phyloP scores from a whole-genome alignment of 2,329 filamentous ascomycete genomes.

The Phaeosphaeria sp. region DNA sequence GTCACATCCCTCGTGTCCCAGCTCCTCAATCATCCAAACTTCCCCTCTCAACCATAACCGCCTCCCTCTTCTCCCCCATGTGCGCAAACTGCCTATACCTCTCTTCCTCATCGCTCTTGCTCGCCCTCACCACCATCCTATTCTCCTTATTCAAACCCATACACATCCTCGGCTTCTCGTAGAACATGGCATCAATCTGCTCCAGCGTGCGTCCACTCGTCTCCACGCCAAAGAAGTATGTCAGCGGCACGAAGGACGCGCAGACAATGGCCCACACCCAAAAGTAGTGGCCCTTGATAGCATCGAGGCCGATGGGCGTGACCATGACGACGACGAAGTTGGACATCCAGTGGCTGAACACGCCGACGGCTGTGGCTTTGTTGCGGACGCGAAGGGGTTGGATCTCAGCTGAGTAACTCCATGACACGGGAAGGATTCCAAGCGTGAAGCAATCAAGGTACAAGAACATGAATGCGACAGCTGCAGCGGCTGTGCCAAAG shows the following conservation, averaged over 20 bases:
- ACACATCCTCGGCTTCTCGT: constrained; percentile 35
- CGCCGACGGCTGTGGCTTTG: constrained; percentile 58
- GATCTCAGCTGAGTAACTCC: constrained; percentile 60
- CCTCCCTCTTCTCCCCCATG: constrained; percentile 11
- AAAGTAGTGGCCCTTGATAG: constrained; percentile 53
- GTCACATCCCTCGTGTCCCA: too few relatives aligned
- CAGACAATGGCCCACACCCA: constrained; percentile 61
- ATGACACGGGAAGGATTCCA: constrained; percentile 49
- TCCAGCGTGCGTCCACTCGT: constrained; percentile 34
- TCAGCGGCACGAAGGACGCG: constrained; percentile 57
- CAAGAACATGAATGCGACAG: constrained; percentile 50
- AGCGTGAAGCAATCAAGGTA: constrained; percentile 31
- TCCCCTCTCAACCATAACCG: background rate
- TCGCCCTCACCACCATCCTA: constrained; percentile 22
- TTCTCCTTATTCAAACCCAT: constrained; percentile 44
- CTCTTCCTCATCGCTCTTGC: constrained; percentile 29
- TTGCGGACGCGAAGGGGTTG: constrained; percentile 57
- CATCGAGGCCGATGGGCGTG: constrained; percentile 47
- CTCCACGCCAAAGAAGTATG: constrained; percentile 47
- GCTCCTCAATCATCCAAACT: background rate
- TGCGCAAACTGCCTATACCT: constrained; percentile 27
- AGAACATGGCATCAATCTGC: constrained; percentile 41
- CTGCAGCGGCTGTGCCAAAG: constrained; percentile 36
- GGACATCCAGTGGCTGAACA: constrained; percentile 57
- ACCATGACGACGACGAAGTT: constrained; percentile 62